phyloP scores from a whole-genome alignment of 306 rosid genomes.

The Prunus davidiana region DNA sequence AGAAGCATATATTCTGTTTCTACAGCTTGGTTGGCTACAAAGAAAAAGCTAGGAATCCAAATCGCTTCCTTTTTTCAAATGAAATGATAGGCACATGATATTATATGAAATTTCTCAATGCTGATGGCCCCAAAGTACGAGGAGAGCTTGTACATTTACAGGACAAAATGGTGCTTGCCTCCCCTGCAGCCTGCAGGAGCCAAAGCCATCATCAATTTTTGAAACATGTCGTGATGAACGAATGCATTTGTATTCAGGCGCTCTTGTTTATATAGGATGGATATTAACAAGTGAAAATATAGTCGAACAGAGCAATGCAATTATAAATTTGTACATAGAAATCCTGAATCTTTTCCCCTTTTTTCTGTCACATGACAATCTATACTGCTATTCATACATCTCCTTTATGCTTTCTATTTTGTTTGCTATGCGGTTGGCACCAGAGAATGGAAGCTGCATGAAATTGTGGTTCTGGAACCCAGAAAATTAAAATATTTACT shows the following conservation, averaged over 20 bases:
- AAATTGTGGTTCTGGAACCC: no score
- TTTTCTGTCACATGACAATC: no score
- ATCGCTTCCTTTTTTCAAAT: slow-evolving; percentile 12
- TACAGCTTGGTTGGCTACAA: slow-evolving; percentile 79
- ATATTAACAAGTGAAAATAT: background rate
- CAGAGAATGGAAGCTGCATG: no score
- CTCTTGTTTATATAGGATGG: background rate
- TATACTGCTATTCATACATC: no score
- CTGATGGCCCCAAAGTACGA: background rate
- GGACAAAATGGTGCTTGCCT: background rate
- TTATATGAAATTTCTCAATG: background rate
- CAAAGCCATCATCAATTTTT: background rate
- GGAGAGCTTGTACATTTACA: background rate
- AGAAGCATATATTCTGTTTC: background rate
- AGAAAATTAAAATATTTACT: no score
- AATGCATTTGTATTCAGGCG: background rate
- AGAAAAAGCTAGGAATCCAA: slow-evolving; percentile 49
- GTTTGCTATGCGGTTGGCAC: no score
- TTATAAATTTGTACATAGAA: background rate
- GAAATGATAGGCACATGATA: background rate
- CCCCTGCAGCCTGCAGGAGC: background rate
- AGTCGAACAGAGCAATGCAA: background rate
- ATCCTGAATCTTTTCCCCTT: background rate
- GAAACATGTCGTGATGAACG: background rate
- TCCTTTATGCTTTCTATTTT: no score